These are phyloP conservation scores for Yarrowia sp. DNA, from an alignment of 805 yeast species.

Conservation along the genomic window DNA sequence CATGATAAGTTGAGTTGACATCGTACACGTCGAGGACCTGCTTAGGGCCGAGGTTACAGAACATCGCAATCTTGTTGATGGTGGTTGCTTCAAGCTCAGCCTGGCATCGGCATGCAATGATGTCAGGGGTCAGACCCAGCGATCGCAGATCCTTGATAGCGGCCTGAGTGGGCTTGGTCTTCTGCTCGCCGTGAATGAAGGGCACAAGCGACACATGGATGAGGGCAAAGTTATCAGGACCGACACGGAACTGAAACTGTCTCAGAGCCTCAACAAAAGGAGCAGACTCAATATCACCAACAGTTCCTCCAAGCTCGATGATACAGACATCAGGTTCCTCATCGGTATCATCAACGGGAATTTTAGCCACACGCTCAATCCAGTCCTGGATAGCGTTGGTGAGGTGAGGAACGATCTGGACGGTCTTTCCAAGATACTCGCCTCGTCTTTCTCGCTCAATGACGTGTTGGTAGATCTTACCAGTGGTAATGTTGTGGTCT, in stretches of 20 bases:
- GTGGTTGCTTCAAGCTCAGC: slow-evolving; percentile 81
- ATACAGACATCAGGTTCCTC: slow-evolving; percentile 95
- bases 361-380: slow-evolving; percentile 90
- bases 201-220: slow-evolving; percentile 97
- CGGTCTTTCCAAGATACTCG: slow-evolving; percentile 98
- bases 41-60: slow-evolving; percentile 98
- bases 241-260: slow-evolving; percentile 98
- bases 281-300: slow-evolving; percentile 98
- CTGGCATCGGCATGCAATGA: slow-evolving; percentile 97
- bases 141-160: slow-evolving; percentile 97
- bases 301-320: slow-evolving; percentile 98
- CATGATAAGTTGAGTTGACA: slow-evolving; percentile 96
- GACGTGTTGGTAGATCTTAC: slow-evolving; percentile 93
- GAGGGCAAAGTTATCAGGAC: slow-evolving; percentile 89
- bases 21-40: slow-evolving; percentile 98
- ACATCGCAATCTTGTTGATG: slow-evolving; percentile 97
- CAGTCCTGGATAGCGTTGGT: slow-evolving; percentile 98
- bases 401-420: slow-evolving; percentile 97
- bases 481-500: slow-evolving; percentile 97
- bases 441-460: slow-evolving; percentile 95
- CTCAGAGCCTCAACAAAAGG: slow-evolving; percentile 99
- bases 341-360: slow-evolving; percentile 91
- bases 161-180: slow-evolving; percentile 99
- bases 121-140: slow-evolving; percentile 91
- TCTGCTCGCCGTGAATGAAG: slow-evolving; percentile 97